phyloP scores from a whole-genome alignment of 768 basidiomycete species.

The Leccinum obscurum region DNA sequence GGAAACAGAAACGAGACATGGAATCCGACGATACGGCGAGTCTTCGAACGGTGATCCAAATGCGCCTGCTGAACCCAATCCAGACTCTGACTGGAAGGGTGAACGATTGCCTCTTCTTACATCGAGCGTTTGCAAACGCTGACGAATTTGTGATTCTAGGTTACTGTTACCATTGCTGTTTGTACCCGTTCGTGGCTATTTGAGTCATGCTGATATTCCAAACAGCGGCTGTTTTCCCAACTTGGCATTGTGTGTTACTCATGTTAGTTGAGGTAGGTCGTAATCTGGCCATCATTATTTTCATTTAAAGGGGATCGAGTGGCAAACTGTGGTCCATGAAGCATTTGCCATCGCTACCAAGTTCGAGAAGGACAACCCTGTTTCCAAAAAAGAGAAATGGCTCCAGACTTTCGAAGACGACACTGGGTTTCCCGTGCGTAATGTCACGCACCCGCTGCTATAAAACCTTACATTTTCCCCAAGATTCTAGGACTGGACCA shows the following conservation, averaged over 20 bases:
- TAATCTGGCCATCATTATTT: too few relatives aligned
- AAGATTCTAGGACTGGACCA: slow-evolving; percentile 24
- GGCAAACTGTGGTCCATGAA: slow-evolving; percentile 20
- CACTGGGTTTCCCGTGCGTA: slow-evolving; percentile 21
- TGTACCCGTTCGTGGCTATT: too few relatives aligned
- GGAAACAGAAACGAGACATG: slow-evolving; percentile 60
- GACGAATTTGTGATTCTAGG: too few relatives aligned
- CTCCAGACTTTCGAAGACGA: slow-evolving; percentile 4
- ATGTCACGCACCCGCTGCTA: not conserved
- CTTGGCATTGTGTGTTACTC: too few relatives aligned
- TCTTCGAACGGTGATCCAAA: slow-evolving; percentile 63
- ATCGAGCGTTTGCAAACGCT: too few relatives aligned
- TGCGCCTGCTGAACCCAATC: too few relatives aligned
- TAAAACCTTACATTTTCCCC: not conserved
- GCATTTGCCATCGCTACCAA: slow-evolving; percentile 15
- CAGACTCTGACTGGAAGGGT: too few relatives aligned
- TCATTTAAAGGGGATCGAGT: not conserved
- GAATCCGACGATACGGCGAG: slow-evolving; percentile 71
- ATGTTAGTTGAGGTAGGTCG: slow-evolving; percentile 7
- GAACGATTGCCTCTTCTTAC: too few relatives aligned
- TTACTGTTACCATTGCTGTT: too few relatives aligned
- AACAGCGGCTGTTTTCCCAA: too few relatives aligned
- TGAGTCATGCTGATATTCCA: too few relatives aligned
- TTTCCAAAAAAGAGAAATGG: slow-evolving; percentile 9
- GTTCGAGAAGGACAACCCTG: not conserved